These are phyloP conservation scores for Solanum hybrid DNA, from an alignment of 305 asterid species.

Conservation along the genomic window DNA sequence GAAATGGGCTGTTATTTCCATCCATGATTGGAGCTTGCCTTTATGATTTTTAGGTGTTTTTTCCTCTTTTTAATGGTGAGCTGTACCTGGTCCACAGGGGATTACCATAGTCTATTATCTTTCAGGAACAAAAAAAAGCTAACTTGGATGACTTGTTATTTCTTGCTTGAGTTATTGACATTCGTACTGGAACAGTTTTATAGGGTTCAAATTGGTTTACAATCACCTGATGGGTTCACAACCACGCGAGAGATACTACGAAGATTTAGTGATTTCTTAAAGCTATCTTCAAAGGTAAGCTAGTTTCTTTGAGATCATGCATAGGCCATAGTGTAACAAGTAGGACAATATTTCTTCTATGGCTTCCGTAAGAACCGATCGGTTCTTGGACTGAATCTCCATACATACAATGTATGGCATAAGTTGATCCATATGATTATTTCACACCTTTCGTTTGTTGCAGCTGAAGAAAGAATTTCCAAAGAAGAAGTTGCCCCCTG, in stretches of 20 bases:
- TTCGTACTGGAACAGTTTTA: constrained; percentile 38
- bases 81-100: neutral
- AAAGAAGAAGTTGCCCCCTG: constrained; percentile 43
- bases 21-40: neutral
- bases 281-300: constrained; percentile 57
- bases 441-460: constrained; percentile 17
- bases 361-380: neutral
- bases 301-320: constrained; percentile 2
- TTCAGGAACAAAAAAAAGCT: neutral
- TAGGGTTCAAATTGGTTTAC: constrained; percentile 71
- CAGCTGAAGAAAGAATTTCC: constrained; percentile 56
- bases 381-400: neutral
- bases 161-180: constrained; percentile 13
- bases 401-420: neutral
- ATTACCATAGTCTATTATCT: neutral
- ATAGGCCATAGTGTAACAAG: neutral
- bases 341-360: neutral
- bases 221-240: constrained; percentile 63
- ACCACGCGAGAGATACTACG: constrained; percentile 36
- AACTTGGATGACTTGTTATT: neutral
- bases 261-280: constrained; percentile 63
- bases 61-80: neutral
- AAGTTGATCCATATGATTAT: neutral
- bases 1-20: neutral
- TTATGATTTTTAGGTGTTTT: neutral